These are phyloP conservation scores for Pyropia haitanensis DNA, from an alignment of 23 red algal species.

Conservation along the genomic window DNA sequence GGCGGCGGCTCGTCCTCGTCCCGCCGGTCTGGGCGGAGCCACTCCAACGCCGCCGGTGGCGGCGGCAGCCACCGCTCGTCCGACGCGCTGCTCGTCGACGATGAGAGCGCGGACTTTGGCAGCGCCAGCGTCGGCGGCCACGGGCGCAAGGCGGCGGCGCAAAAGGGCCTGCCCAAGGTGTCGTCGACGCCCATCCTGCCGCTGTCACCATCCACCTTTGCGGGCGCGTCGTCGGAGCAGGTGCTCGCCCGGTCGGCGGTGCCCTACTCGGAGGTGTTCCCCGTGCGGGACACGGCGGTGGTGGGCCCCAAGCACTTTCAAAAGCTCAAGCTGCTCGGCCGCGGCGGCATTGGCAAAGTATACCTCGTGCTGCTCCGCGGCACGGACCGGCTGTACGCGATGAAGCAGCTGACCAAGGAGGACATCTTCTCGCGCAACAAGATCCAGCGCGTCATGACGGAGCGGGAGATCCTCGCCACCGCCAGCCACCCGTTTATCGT, in stretches of 20 bases:
- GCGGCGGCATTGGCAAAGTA: slow-evolving; percentile 81
- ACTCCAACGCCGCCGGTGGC: too few relatives aligned
- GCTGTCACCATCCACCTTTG: slow-evolving; percentile 4
- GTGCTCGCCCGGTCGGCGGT: slow-evolving; percentile 22
- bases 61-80: too few relatives aligned
- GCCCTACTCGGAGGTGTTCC: slow-evolving; percentile 40
- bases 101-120: too few relatives aligned
- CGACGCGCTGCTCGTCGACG: too few relatives aligned
- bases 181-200: too few relatives aligned
- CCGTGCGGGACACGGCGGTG: slow-evolving; percentile 29
- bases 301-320: slow-evolving; percentile 57
- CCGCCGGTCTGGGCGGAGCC: too few relatives aligned
- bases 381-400: slow-evolving; percentile 65
- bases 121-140: too few relatives aligned
- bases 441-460: slow-evolving; percentile 45
- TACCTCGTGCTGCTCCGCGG: slow-evolving; percentile 75
- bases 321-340: slow-evolving; percentile 80
- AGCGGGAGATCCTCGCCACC: slow-evolving; percentile 50
- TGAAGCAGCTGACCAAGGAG: slow-evolving; percentile 59
- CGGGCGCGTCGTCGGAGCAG: slow-evolving; percentile 13
- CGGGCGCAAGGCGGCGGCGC: too few relatives aligned
- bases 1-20: too few relatives aligned
- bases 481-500: slow-evolving; percentile 56
- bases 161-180: too few relatives aligned
- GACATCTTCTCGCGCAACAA: slow-evolving; percentile 50